Evolutionary conservation across 2,329 filamentous ascomycete species (phyloP), one percentile per base, ranked within the genome.

Genomic region (Exophiala sp.): DNA sequence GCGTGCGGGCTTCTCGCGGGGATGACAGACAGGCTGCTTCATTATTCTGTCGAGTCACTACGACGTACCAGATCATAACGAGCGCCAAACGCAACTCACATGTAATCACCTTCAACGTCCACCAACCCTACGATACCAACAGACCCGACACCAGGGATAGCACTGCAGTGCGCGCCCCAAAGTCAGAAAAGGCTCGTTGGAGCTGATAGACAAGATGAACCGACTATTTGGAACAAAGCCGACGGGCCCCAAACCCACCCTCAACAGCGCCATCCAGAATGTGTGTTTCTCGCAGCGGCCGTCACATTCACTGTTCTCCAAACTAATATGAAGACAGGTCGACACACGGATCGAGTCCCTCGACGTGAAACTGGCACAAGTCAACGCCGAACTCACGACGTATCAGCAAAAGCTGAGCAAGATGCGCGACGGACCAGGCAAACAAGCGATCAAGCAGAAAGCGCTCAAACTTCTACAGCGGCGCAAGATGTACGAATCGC

Each of bases 381-480:
- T 96, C 63, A 96, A 95, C 71, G 84, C 86, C 62, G 91, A 97
- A 68, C 85, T 98, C 3, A 77, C 82, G 13, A 84, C 85, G 55
- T 95, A 96, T 76, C 90, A 96, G 70, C 74, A 83, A 58, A 90
- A 91, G 64, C 83, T 97, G 24, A 70, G 81, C 62, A 91, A 90
- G 66, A 94, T 97, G 90, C 88, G 90, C 69, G 90, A 96, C 58
- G 93, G 93, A 0, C 90, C 91, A 0, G 93, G 90, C 60, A 96
- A 97, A 70, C 84, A 81, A 11, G 90, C 91, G 23, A 82, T 98
- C 62, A 94, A 93, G 67, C 84, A 94, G 64, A 96, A 96, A 65
- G 91, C 91, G 1, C 83, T 95, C 63, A 95, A 95, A 64, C 83
- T 97, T 9, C 83, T 97, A 2, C 88, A 95, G 72, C 86, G 89